phyloP scores from a whole-genome alignment of 1,284 basidiomycete species.

The Trametes versicolor region DNA sequence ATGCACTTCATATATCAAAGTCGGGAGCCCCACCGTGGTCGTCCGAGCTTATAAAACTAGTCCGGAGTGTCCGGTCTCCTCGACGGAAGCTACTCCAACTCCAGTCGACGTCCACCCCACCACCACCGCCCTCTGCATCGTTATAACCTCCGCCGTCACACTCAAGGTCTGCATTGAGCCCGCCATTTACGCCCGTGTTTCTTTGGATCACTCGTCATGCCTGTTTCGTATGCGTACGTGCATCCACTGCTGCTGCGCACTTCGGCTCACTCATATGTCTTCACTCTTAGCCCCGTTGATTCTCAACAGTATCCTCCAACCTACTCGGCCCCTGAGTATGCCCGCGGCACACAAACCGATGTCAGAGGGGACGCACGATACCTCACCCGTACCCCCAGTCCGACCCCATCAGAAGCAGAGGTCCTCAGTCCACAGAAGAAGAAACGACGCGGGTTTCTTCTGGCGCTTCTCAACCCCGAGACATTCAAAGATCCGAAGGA shows the following conservation, averaged over 20 bases:
- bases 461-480: slow-evolving; percentile 32
- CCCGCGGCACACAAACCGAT: background rate
- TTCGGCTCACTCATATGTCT: background rate
- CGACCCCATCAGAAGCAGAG: slow-evolving; percentile 46
- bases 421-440: slow-evolving; percentile 21
- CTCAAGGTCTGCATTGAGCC: background rate
- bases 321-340: background rate
- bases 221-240: background rate
- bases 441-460: background rate
- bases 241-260: background rate
- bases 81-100: slow-evolving; percentile 5
- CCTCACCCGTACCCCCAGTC: slow-evolving; percentile 50
- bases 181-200: background rate
- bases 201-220: background rate
- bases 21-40: background rate
- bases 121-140: background rate
- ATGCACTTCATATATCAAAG: too few relatives aligned
- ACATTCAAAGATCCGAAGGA: slow-evolving; percentile 44
- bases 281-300: background rate
- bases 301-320: slow-evolving; percentile 9
- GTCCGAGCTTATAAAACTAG: slow-evolving; percentile 9
- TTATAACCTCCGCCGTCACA: background rate
- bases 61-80: background rate
- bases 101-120: background rate
- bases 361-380: slow-evolving; percentile 22